Evolutionary conservation across 371 early-diverging fungal genomes (phyloP), one percentile per base, ranked within the genome.

Genomic region (Haplosporangium sp.): DNA sequence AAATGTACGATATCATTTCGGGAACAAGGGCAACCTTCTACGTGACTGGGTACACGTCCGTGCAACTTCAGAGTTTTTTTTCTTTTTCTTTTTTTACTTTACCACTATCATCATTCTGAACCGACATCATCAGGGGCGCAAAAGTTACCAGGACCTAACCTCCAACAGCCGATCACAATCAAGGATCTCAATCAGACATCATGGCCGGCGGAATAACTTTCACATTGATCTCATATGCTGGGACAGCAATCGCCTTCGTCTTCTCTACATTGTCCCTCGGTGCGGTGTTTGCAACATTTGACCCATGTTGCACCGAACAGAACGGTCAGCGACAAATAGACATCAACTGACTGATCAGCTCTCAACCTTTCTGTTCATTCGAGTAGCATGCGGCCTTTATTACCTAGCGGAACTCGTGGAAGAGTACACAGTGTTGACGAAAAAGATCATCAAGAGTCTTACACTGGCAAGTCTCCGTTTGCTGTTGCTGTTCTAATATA

Each of bases 371-470:
- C 20, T 38, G 18, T 14, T 40, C 57, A 10, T 40, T 50, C 36
- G 1, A 12, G 40, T 73, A 95, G 95, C 95, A 21, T 93, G 93
- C 77, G 95, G 95, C 1, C 86, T 96, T 53, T 96, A 96, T 41
- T 74, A 70, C 62, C 57, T 77, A 21, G 65, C 81, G 42, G 69
- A 68, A 37, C 80, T 88, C 80, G 87, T 90, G 2, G 89, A 95
- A 83, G 96, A 95, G 81, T 89, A 95, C 83, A 93, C 95, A 6
- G 94, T 94, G 12, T 74, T 89, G 63, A 90, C 95, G 5, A 92
- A 88, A 69, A 89, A 87, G 71, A 84, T 94, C 59, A 93, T 95
- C 61, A 90, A 87, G 58, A 82, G 82, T n/a, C 82, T 90, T 61
- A 90, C 92, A 7, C 64, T 72, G 72, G 94, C 92, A 86, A 37